phyloP scores from a whole-genome alignment of 805 yeast species.

The Starmerella bombi region DNA sequence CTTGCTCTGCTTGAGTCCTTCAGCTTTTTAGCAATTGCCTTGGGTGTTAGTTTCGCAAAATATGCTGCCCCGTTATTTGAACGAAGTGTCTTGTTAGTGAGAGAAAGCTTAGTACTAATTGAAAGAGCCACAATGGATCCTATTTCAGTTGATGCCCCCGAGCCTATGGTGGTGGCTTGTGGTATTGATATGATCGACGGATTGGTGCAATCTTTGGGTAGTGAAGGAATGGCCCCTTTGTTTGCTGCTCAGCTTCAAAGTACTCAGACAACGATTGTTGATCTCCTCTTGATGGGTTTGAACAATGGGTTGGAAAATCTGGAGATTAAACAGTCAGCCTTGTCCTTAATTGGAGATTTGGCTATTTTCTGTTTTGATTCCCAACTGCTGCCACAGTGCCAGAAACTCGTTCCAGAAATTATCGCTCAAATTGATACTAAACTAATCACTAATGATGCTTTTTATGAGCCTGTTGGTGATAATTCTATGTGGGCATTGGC shows the following conservation, averaged over 20 bases:
- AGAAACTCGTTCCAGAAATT: constrained; percentile 32
- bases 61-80: constrained; percentile 77
- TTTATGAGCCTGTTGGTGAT: constrained; percentile 56
- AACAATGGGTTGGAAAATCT: constrained; percentile 40
- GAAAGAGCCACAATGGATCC: constrained; percentile 54
- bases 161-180: constrained; percentile 80
- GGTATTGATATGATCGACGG: constrained; percentile 87
- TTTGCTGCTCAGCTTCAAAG: constrained; percentile 16
- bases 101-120: constrained; percentile 53
- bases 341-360: constrained; percentile 82
- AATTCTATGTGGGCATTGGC: constrained; percentile 94
- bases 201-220: constrained; percentile 63
- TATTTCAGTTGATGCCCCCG: constrained; percentile 43
- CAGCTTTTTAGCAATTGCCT: constrained; percentile 77
- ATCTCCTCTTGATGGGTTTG: constrained; percentile 36
- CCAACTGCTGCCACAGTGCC: constrained; percentile 25
- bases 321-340: constrained; percentile 89
- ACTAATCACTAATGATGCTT: constrained; percentile 34
- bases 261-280: constrained; percentile 42
- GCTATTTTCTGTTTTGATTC: constrained; percentile 44
- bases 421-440: constrained; percentile 39
- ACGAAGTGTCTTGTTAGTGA: constrained; percentile 59
- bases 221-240: constrained; percentile 14
- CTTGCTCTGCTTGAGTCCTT: constrained; percentile 92
- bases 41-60: constrained; percentile 76